Conservation (phyloP, 2,329 filamentous ascomycete species). For the Fusarium torreyae region DNA sequence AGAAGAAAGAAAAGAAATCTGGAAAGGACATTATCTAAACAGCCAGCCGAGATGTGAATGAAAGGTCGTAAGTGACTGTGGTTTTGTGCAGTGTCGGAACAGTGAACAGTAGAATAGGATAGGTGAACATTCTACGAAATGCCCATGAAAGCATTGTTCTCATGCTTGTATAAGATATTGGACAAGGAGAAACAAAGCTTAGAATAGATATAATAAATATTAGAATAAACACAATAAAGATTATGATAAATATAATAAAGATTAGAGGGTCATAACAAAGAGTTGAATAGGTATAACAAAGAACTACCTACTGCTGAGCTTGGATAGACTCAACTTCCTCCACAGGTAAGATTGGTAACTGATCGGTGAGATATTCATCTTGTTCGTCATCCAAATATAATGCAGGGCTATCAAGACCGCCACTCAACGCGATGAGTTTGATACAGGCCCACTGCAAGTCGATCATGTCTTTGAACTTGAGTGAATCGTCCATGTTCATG, state of each 20-base stretch:
- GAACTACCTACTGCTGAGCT: not conserved
- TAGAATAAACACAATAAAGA: no score
- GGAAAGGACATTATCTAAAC: not conserved
- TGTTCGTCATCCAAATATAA: no score
- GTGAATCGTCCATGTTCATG: not conserved
- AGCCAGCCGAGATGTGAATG: not conserved
- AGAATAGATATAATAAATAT: not conserved
- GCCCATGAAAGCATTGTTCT: not conserved
- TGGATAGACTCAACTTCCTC: no score
- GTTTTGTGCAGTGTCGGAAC: not conserved
- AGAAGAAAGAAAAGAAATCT: not conserved
- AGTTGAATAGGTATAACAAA: not conserved
- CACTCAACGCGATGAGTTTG: no score
- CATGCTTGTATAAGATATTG: not conserved
- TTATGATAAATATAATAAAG: not conserved
- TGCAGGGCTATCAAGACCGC: no score
- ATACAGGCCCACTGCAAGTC: no score
- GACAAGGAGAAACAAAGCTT: not conserved
- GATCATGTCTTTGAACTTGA: not conserved
- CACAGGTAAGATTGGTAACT: no score
- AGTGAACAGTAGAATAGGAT: not conserved
- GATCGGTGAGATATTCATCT: no score
- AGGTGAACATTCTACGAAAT: not conserved
- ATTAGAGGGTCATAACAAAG: not conserved
- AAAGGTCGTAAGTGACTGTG: not conserved